phyloP scores from a whole-genome alignment of 768 basidiomycete species.

The Rhizopogon vesiculosus region DNA sequence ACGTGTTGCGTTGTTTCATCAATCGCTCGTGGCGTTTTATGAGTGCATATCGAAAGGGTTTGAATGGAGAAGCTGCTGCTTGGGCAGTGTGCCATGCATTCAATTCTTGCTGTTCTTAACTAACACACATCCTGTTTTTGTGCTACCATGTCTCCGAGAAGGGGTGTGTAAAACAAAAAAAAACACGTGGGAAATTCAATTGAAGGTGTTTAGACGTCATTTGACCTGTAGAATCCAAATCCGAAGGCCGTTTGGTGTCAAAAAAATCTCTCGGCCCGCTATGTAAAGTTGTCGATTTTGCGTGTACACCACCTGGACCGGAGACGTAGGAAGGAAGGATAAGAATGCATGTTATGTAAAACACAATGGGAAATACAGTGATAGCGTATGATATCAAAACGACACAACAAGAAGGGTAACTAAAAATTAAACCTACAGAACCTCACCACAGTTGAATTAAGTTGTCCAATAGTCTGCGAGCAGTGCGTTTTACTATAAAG shows the following conservation, averaged over 20 bases:
- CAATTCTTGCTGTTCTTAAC: constrained; percentile 27
- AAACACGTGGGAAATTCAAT: too few species aligned
- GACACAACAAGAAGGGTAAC: neutral
- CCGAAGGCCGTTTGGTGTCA: neutral
- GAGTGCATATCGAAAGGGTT: constrained; percentile 28
- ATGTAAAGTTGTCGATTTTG: neutral
- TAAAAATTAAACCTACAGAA: constrained; percentile 3
- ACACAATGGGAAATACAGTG: neutral
- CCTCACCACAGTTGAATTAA: neutral
- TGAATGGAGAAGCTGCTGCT: constrained; percentile 31
- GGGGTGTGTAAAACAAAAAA: too few species aligned
- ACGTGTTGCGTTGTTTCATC: too few species aligned
- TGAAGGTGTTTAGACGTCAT: too few species aligned
- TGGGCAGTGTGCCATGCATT: constrained; percentile 37
- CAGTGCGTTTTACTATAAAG: neutral
- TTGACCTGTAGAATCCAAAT: neutral
- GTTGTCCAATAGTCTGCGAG: constrained; percentile 5
- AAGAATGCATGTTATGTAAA: neutral
- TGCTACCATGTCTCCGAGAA: too few species aligned
- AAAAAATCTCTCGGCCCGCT: neutral
- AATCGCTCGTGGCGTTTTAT: constrained; percentile 34
- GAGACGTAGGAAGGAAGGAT: neutral
- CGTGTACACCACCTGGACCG: neutral
- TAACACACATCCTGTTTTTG: neutral
- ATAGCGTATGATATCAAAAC: constrained; percentile 2